Evolutionary conservation across 1,284 basidiomycete genomes (phyloP), one percentile per base, ranked within the genome.

Genomic region (Austroboletus niveus): DNA sequence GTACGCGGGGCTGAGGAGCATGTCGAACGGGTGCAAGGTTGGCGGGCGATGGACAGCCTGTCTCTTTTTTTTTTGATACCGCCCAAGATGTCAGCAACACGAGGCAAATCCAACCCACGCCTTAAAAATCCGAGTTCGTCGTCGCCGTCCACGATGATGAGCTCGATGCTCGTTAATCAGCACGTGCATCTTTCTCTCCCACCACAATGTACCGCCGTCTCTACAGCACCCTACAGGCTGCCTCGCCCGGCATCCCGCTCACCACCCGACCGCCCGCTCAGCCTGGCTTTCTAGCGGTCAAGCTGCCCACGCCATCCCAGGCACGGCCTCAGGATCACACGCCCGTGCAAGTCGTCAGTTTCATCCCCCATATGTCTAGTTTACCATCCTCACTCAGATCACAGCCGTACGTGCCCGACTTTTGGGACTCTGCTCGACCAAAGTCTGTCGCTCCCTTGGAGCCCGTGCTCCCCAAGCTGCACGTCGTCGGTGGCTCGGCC

Each of bases 1-100:
- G 65, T 79, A 90, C 88, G 86, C 82, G 66, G 88, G 87, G 59
- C 86, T 88, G 69, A 81, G 80, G 62, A 89, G 79, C 87, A 89
- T 89, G 70, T 55, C 68, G 58, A 53, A 49, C 55, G 42, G 57
- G 55, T 56, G 56, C 27, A 7, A 60, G 62, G 58, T 59, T 66
- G 60, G 55, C 49, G 59, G 57, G 51, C 51, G 58, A 57, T 57
- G 56, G 42, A 56, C 57, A 54, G 53, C 50, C 46, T 60, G 47
- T 47, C 34, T 14, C 11, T 35, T 15, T 12, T 49, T 49, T 51
- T 48, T 54, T 5, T 24, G 62, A 57, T 55, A 55, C 49, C 55
- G 50, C 42, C 41, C 46, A 45, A 9, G 8, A 17, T 35, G 50
- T 47, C 51, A 51, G 46, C 30, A 53, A 63, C 63, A 69, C 69